Percentiles rank a stretch among this genome's conserved stretches.
Evolutionary conservation across 306 rosid species (phyloP).

Genomic region (Gleditsia sinensis): DNA sequence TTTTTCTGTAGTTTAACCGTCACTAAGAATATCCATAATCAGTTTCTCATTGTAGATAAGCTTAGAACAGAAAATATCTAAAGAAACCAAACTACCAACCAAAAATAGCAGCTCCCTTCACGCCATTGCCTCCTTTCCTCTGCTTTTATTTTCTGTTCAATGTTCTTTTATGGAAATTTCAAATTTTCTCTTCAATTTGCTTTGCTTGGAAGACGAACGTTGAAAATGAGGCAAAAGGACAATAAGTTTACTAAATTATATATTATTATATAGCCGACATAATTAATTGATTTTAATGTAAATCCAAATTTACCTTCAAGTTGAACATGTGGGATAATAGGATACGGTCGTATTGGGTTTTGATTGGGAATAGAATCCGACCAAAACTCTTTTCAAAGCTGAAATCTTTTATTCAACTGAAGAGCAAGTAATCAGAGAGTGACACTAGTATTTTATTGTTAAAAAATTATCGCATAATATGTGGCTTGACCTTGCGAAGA

Average conservation of each 20-base stretch:
- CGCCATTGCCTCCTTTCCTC: not conserved
- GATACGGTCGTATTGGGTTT: slow-evolving; percentile 1
- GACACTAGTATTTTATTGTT: slow-evolving; percentile 13
- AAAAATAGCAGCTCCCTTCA: not conserved
- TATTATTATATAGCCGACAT: not conserved
- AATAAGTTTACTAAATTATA: not conserved
- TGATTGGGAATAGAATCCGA: slow-evolving; percentile 6
- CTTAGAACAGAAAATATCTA: not conserved
- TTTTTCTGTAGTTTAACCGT: not conserved
- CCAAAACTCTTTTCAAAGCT: not conserved
- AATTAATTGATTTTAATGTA: not conserved
- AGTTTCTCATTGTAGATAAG: not conserved
- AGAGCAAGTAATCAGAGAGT: not conserved
- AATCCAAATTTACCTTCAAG: slow-evolving; percentile 1
- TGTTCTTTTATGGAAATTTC: not conserved
- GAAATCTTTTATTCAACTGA: not conserved
- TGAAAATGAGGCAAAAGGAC: not conserved
- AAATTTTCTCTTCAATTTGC: not conserved
- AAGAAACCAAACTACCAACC: not conserved
- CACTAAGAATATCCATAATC: slow-evolving; percentile 24
- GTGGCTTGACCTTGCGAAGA: not conserved
- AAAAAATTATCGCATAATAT: not conserved
- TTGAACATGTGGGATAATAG: not conserved
- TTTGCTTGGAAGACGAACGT: not conserved
- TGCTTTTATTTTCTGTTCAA: not conserved